Conservation (phyloP, 371 early-diverging fungal genomes). For the Actinomortierella wolfii region DNA sequence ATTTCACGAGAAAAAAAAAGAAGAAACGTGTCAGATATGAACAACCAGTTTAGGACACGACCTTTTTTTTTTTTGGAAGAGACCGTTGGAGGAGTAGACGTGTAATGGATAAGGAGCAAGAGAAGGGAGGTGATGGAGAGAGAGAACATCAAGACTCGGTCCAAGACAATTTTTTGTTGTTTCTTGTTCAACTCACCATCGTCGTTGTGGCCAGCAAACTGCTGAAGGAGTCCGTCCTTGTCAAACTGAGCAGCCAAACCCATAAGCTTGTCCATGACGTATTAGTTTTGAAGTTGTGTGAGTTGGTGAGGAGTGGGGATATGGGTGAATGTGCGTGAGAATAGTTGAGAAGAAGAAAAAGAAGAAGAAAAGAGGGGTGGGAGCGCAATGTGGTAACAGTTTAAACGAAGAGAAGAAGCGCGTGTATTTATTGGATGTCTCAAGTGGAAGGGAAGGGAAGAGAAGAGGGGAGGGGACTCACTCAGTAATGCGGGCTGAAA, state of each 20-base stretch:
- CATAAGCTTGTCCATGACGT: too few species aligned
- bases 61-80: not conserved
- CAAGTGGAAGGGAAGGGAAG: too few species aligned
- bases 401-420: too few species aligned
- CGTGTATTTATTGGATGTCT: too few species aligned
- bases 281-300: not conserved
- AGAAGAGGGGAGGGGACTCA: too few species aligned
- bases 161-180: not conserved
- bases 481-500: too few species aligned
- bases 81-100: not conserved
- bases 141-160: not conserved
- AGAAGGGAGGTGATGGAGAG: not conserved
- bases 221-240: not conserved
- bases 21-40: not conserved
- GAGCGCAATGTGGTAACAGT: too few species aligned
- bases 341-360: not conserved
- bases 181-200: not conserved
- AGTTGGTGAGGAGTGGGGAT: not conserved
- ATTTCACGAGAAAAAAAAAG: not conserved
- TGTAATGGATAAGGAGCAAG: not conserved
- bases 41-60: not conserved
- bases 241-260: too few species aligned
- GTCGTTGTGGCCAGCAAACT: not conserved
- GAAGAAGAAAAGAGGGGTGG: not conserved
- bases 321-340: not conserved